Percentiles rank a stretch among this genome's conserved stretches.
phyloP scores from a whole-genome alignment of 176 grass and related monocot genomes.

The Hordeum vulgare region DNA sequence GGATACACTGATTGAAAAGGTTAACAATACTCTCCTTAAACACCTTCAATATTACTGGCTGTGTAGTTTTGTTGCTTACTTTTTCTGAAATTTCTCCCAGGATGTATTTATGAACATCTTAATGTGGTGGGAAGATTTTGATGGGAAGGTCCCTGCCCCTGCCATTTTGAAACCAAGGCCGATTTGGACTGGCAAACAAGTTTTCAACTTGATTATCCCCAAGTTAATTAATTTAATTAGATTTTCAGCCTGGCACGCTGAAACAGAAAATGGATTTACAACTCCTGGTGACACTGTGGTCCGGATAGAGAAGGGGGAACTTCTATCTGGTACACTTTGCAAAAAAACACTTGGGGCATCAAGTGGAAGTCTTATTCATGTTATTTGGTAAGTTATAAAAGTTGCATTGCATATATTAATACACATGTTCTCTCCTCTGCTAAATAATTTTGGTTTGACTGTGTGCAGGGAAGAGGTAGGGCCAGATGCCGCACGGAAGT shows the following conservation, averaged over 20 bases:
- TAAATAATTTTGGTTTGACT: not conserved
- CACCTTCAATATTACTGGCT: not conserved
- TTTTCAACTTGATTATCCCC: constrained; percentile 97
- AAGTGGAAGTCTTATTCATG: constrained; percentile 88
- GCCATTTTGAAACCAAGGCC: constrained; percentile 91
- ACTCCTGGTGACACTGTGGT: constrained; percentile 95
- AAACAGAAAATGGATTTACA: constrained; percentile 74
- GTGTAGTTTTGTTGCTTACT: constrained; percentile 1
- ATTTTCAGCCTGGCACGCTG: constrained; percentile 79
- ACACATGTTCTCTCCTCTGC: not conserved
- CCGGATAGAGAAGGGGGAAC: constrained; percentile 90
- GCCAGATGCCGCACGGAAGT: constrained; percentile 93
- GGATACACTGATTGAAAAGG: constrained; percentile 96
- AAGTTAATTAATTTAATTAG: constrained; percentile 93
- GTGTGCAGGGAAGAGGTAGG: constrained; percentile 91
- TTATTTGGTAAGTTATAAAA: constrained; percentile 67
- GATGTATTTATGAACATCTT: constrained; percentile 99
- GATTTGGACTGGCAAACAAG: constrained; percentile 96
- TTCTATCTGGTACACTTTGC: constrained; percentile 85
- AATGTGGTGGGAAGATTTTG: constrained; percentile 99
- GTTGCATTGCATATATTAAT: not conserved
- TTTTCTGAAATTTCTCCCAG: constrained; percentile 28
- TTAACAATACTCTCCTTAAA: not conserved
- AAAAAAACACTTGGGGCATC: constrained; percentile 79
- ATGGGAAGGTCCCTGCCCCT: constrained; percentile 93